Evolutionary conservation across 1,139 yeast species (phyloP).

Genomic region (Debaryomyces nepalensis): DNA sequence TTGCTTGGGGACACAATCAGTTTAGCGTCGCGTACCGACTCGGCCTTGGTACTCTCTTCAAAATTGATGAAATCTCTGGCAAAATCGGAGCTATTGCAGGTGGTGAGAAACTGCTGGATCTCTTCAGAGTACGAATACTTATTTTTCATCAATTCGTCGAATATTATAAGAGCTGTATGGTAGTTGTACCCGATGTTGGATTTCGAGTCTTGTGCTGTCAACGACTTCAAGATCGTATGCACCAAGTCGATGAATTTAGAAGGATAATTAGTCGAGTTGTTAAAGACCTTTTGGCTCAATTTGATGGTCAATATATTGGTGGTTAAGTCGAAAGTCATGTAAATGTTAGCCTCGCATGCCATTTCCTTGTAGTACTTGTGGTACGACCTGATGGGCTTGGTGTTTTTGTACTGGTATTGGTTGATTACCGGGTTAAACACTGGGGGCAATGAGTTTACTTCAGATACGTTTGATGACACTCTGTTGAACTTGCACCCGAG

Average conservation of each 20-base stretch:
- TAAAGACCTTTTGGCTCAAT: slow-evolving; percentile 31
- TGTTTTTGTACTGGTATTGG: slow-evolving; percentile 26
- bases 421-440: slow-evolving; percentile 18
- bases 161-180: slow-evolving; percentile 33
- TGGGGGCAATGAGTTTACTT: slow-evolving; percentile 17
- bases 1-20: not conserved
- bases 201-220: slow-evolving; percentile 21
- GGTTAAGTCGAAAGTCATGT: slow-evolving; percentile 31
- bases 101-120: slow-evolving; percentile 25
- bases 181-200: slow-evolving; percentile 27
- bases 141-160: slow-evolving; percentile 28
- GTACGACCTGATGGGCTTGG: slow-evolving; percentile 33
- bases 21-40: not conserved
- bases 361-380: slow-evolving; percentile 26
- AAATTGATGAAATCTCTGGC: slow-evolving; percentile 37
- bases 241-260: slow-evolving; percentile 19
- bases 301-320: slow-evolving; percentile 34
- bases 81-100: slow-evolving; percentile 35
- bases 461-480: slow-evolving; percentile 38
- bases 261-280: slow-evolving; percentile 23
- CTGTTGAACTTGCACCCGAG: slow-evolving; percentile 37
- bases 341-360: slow-evolving; percentile 28
- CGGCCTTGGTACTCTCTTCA: slow-evolving; percentile 22
- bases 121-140: slow-evolving; percentile 26
- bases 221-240: slow-evolving; percentile 19